Evolutionary conservation across 805 yeast genomes (phyloP).

Genomic region (Candida stauntonica): DNA sequence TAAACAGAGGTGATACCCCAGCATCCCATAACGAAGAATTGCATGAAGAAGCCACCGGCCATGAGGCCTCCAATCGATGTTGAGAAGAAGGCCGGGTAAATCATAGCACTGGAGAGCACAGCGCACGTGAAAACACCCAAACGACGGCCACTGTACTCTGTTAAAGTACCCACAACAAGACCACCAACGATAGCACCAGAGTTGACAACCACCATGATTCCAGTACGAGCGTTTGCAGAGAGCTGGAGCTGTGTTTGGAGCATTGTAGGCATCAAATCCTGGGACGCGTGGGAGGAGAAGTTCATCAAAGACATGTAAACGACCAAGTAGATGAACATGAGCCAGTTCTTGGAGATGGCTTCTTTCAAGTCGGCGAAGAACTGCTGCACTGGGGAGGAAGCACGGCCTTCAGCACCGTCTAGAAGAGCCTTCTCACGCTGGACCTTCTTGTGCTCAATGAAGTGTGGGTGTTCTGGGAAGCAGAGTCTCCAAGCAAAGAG

Average conservation of each 20-base stretch:
- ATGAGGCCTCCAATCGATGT: conserved; percentile 37
- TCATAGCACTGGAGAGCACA: conserved; percentile 51
- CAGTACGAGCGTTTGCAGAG: conserved; percentile 45
- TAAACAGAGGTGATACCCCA: conserved; percentile 73
- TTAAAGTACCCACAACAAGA: conserved; percentile 49
- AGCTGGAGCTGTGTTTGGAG: conserved; percentile 48
- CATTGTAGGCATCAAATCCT: conserved; percentile 67
- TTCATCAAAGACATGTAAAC: conserved; percentile 66
- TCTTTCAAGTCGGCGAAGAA: conserved; percentile 29
- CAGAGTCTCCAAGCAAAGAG: conserved; percentile 53
- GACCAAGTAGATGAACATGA: conserved; percentile 51
- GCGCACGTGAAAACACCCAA: conserved; percentile 48
- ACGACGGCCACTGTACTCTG: conserved; percentile 59
- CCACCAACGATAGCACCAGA: conserved; percentile 70
- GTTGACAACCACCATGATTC: conserved; percentile 58
- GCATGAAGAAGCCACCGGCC: conserved; percentile 62
- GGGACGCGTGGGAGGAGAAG: conserved; percentile 71
- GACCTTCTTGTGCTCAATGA: conserved; percentile 30
- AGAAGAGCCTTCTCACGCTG: conserved; percentile 26
- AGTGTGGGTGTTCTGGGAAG: conserved; percentile 59
- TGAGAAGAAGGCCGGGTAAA: conserved; percentile 54
- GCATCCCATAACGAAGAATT: conserved; percentile 64
- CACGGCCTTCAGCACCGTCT: conserved; percentile 21
- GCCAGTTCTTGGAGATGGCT: conserved; percentile 52
- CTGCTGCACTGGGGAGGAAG: conserved; percentile 20